These are phyloP conservation scores for Backusella luteola DNA, from an alignment of 192 early-diverging fungal genomes.

Conservation along the genomic window DNA sequence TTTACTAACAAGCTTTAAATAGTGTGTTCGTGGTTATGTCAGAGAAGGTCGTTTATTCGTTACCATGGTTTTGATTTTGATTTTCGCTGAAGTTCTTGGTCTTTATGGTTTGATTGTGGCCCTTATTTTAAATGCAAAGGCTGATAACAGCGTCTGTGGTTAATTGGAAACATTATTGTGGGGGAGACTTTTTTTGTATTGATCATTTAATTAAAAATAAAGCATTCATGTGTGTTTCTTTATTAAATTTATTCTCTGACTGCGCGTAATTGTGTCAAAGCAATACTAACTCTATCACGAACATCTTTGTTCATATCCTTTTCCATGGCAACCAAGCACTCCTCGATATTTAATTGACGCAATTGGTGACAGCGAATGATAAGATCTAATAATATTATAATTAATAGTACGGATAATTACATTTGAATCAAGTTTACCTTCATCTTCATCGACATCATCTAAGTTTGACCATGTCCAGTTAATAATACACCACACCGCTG, in stretches of 20 bases:
- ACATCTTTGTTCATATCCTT: conserved; percentile 67
- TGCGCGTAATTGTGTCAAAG: conserved; percentile 51
- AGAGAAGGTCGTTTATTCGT: conserved; percentile 83
- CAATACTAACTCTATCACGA: conserved; percentile 68
- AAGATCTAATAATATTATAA: conserved; percentile 18
- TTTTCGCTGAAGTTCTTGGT: conserved; percentile 86
- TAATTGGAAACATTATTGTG: not conserved
- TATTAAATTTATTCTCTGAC: not conserved
- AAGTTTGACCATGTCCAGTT: conserved; percentile 74
- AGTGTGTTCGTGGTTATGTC: conserved; percentile 74
- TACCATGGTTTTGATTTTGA: conserved; percentile 82
- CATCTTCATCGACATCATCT: conserved; percentile 22
- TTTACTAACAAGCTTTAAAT: not conserved
- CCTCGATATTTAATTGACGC: conserved; percentile 55
- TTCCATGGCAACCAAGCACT: conserved; percentile 51
- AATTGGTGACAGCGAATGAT: conserved; percentile 48
- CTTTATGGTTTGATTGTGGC: conserved; percentile 86
- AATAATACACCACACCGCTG: conserved; percentile 69
- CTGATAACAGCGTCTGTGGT: conserved; percentile 1
- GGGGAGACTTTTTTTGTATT: not conserved
- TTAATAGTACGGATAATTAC: not conserved
- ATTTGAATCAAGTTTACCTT: not conserved
- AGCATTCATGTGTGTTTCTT: not conserved
- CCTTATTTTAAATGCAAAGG: conserved; percentile 85
- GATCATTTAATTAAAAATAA: not conserved